A percentile compares a stretch with the other conserved stretches of the same genome.
Conservation (phyloP, 2,329 filamentous ascomycete genomes). For the Huntiella savannae region DNA sequence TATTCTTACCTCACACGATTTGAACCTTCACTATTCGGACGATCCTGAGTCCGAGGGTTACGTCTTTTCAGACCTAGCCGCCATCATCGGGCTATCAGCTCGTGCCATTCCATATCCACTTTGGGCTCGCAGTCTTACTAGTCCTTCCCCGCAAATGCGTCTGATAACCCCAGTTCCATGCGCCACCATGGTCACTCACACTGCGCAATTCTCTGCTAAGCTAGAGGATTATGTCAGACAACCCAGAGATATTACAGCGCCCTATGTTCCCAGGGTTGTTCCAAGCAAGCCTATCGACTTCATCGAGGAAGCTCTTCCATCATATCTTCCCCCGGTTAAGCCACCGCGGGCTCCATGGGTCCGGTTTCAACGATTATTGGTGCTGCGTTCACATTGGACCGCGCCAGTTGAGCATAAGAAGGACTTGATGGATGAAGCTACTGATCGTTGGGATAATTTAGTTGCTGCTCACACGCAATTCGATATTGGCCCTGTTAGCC, state of each 20-base stretch:
- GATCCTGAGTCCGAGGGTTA: not conserved
- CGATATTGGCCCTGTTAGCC: not conserved
- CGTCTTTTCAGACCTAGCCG: not conserved
- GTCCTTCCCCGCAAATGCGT: not conserved
- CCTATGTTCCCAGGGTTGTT: too few relatives aligned
- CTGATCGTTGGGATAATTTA: not conserved
- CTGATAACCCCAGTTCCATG: not conserved
- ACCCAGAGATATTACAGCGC: too few relatives aligned
- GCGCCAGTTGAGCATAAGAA: not conserved
- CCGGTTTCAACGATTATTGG: not conserved
- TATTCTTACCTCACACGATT: not conserved
- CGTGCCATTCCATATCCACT: not conserved
- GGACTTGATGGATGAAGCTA: conserved; percentile 3
- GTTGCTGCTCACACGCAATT: not conserved
- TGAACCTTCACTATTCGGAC: not conserved
- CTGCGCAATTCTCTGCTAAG: too few relatives aligned
- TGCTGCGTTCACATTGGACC: not conserved
- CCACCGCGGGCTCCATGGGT: conserved; percentile 3
- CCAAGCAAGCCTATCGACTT: conserved; percentile 2
- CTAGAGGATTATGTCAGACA: too few relatives aligned
- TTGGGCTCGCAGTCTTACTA: not conserved
- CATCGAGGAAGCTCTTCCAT: not conserved
- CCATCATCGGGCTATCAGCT: not conserved
- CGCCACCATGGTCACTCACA: not conserved
- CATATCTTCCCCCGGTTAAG: not conserved